phyloP scores from a whole-genome alignment of 495 filamentous ascomycete species.

The Daldinia concentrica region DNA sequence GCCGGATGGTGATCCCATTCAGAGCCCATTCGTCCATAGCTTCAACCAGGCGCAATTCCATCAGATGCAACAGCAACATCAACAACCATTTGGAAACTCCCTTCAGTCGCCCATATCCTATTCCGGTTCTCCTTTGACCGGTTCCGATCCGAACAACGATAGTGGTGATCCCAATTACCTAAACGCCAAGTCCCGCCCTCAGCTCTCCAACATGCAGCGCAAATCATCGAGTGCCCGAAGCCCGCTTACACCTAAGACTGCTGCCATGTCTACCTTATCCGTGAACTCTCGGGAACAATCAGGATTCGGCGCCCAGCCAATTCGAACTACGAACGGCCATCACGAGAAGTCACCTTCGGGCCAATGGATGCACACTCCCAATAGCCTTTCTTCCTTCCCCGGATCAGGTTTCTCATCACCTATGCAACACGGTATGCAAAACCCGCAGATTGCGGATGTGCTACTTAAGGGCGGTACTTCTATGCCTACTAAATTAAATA shows the following conservation, averaged over 20 bases:
- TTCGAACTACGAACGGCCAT: conserved; percentile 69
- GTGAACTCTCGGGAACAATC: conserved; percentile 49
- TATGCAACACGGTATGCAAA: conserved; percentile 57
- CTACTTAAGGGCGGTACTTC: conserved; percentile 63
- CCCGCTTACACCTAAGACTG: conserved; percentile 82
- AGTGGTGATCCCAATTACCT: conserved; percentile 59
- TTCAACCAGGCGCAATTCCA: conserved; percentile 78
- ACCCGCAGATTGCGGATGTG: conserved; percentile 60
- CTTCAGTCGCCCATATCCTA: conserved; percentile 63
- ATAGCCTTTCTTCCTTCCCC: conserved; percentile 78
- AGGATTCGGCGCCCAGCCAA: conserved; percentile 76
- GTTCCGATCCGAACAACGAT: conserved; percentile 67
- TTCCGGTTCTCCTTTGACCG: conserved; percentile 60
- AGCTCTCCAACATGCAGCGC: conserved; percentile 71
- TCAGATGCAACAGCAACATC: conserved; percentile 67
- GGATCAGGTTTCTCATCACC: conserved; percentile 85
- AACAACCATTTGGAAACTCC: conserved; percentile 61
- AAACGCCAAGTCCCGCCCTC: conserved; percentile 63
- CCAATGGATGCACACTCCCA: conserved; percentile 80
- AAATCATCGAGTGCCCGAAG: conserved; percentile 74
- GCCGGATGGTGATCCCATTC: conserved; percentile 85
- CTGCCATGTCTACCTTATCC: conserved; percentile 51
- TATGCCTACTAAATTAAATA: conserved; percentile 64
- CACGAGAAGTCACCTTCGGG: conserved; percentile 84
- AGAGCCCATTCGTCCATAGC: conserved; percentile 82